Evolutionary conservation across 2,329 filamentous ascomycete genomes (phyloP).

Genomic region (Pyrenophora teres): DNA sequence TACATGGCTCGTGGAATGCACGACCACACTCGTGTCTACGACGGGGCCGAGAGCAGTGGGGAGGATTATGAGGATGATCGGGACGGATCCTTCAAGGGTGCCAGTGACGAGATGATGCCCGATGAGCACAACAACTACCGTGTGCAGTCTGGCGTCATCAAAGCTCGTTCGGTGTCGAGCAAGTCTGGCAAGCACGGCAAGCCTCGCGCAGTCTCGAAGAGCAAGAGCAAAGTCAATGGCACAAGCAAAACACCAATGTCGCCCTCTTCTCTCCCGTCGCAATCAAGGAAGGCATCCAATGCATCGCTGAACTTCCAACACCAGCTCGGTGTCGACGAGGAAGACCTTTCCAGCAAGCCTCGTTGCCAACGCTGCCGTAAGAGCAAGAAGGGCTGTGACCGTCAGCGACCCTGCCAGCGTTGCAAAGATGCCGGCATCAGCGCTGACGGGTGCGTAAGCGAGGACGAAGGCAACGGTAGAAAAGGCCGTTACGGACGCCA

Average conservation of each 20-base stretch:
- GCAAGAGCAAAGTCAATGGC: conserved; percentile 53
- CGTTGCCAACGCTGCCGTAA: conserved; percentile 98
- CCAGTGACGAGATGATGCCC: conserved; percentile 54
- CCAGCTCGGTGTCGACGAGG: conserved; percentile 71
- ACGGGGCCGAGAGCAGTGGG: conserved; percentile 60
- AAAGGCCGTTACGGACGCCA: conserved; percentile 85
- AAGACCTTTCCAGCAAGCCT: conserved; percentile 92
- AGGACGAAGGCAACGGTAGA: conserved; percentile 95
- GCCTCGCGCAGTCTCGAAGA: conserved; percentile 55
- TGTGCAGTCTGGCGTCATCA: conserved; percentile 49
- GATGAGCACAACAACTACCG: conserved; percentile 46
- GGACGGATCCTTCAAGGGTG: conserved; percentile 59
- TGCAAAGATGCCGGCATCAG: conserved; percentile 96
- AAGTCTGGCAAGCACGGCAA: conserved; percentile 50
- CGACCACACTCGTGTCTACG: conserved; percentile 52
- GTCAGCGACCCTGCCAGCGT: conserved; percentile 90
- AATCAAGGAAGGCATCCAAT: conserved; percentile 74
- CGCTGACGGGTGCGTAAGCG: conserved; percentile 91
- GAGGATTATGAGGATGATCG: conserved; percentile 62
- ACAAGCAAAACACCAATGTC: conserved; percentile 55
- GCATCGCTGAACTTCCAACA: conserved; percentile 70
- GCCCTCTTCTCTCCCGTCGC: conserved; percentile 67
- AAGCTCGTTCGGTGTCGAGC: conserved; percentile 45
- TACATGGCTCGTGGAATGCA: conserved; percentile 29
- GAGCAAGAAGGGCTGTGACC: conserved; percentile 99